Evolutionary conservation across 768 basidiomycete genomes (phyloP).

Genomic region (Suillus cothurnatus): DNA sequence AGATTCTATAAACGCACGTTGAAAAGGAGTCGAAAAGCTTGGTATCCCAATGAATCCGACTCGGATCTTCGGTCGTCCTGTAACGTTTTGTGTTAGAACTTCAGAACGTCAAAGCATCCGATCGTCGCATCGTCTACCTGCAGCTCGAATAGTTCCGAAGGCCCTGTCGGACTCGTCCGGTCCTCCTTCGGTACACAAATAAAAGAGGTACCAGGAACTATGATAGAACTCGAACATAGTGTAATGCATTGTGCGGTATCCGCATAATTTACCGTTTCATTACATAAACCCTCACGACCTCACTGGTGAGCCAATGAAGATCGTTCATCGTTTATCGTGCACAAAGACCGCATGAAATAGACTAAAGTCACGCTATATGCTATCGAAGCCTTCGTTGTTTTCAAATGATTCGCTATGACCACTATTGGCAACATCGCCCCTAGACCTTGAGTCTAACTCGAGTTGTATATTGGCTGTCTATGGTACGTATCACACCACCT

Average conservation of each 20-base stretch:
- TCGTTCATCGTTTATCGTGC: slow-evolving; percentile 11
- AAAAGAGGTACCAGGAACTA: slow-evolving; percentile 23
- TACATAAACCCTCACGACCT: slow-evolving; percentile 16
- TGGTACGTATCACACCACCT: slow-evolving; percentile 1
- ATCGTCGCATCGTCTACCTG: not conserved
- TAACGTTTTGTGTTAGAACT: not conserved
- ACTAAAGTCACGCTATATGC: slow-evolving; percentile 20
- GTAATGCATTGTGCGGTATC: slow-evolving; percentile 2
- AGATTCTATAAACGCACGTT: not conserved
- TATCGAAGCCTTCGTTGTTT: slow-evolving; percentile 16
- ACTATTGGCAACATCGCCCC: slow-evolving; percentile 7
- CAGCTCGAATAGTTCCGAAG: not conserved
- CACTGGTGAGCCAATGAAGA: slow-evolving; percentile 3
- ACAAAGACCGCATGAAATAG: slow-evolving; percentile 15
- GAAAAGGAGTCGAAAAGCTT: not conserved
- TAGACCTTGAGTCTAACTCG: not conserved
- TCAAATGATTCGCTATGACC: slow-evolving; percentile 10
- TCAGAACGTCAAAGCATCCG: not conserved
- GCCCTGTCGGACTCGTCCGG: not conserved
- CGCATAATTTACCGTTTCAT: slow-evolving; percentile 18
- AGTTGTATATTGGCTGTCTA: slow-evolving; percentile 22
- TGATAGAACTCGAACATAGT: slow-evolving; percentile 14
- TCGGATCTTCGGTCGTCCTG: not conserved
- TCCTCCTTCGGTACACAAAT: not conserved
- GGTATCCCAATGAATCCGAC: not conserved